phyloP scores from a whole-genome alignment of 176 grass and related monocot species.

The Triticum monococcum region DNA sequence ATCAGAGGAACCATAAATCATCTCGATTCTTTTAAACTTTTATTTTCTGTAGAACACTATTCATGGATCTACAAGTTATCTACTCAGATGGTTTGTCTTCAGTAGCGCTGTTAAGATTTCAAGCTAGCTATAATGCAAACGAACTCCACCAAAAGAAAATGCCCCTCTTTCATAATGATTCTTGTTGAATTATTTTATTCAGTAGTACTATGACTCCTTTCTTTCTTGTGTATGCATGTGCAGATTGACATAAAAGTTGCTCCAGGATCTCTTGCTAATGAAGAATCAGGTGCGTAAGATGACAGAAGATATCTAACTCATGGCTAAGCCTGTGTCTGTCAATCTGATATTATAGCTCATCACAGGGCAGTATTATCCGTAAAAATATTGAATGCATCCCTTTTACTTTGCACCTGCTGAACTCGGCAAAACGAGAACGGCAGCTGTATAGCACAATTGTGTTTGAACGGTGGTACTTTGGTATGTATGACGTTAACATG shows the following conservation, averaged over 20 bases:
- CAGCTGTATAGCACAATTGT: not conserved
- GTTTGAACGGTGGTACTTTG: not conserved
- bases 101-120: not conserved
- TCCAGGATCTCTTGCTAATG: slow-evolving; percentile 88
- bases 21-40: not conserved
- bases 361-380: not conserved
- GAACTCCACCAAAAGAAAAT: not conserved
- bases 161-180: not conserved
- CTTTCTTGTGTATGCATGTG: slow-evolving; percentile 2
- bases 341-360: not conserved
- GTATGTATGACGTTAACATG: not conserved
- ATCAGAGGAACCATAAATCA: not conserved
- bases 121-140: slow-evolving; percentile 16
- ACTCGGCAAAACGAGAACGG: not conserved
- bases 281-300: slow-evolving; percentile 65
- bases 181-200: not conserved
- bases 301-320: not conserved
- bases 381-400: no score
- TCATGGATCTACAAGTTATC: not conserved
- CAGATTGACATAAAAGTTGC: slow-evolving; percentile 94
- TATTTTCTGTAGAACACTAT: not conserved
- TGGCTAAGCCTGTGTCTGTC: not conserved
- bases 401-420: not conserved
- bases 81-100: not conserved
- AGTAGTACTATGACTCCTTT: not conserved